Percentiles rank a stretch among this genome's conserved stretches.
Conservation (phyloP, 2,329 filamentous ascomycete genomes). For the Colletotrichum graminicola region DNA sequence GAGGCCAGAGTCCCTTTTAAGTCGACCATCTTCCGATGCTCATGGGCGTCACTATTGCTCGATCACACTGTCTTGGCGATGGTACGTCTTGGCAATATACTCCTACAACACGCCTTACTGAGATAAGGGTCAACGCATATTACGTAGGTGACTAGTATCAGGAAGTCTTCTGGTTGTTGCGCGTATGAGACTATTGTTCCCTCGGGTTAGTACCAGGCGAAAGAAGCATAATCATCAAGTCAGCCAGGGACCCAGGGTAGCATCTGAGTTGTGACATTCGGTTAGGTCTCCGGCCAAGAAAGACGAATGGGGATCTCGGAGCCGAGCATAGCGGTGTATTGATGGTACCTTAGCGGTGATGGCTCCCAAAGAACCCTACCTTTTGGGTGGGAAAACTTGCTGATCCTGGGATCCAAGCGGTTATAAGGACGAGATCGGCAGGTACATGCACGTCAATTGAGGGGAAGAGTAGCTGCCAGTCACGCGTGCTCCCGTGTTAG, state of each 20-base stretch:
- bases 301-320: slow-evolving; percentile 17
- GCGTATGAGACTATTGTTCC: background rate
- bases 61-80: slow-evolving; percentile 8
- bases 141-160: slow-evolving; percentile 9
- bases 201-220: slow-evolving; percentile 15
- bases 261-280: background rate
- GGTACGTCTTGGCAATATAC: slow-evolving; percentile 2
- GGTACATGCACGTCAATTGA: background rate
- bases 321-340: slow-evolving; percentile 8
- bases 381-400: slow-evolving; percentile 7
- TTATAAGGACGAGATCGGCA: slow-evolving; percentile 1
- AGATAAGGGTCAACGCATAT: background rate
- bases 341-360: slow-evolving; percentile 5
- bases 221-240: background rate
- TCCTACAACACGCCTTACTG: background rate
- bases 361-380: slow-evolving; percentile 1
- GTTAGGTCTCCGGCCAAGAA: background rate
- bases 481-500: background rate
- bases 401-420: background rate
- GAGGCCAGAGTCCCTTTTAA: background rate
- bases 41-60: background rate
- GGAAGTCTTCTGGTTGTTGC: slow-evolving; percentile 8
- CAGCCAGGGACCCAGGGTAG: slow-evolving; percentile 10
- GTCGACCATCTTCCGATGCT: background rate
- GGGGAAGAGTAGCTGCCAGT: background rate